Evolutionary conservation across 1,284 basidiomycete species (phyloP), one percentile per base, ranked within the genome.

Genomic region (Bjerkandera adusta): DNA sequence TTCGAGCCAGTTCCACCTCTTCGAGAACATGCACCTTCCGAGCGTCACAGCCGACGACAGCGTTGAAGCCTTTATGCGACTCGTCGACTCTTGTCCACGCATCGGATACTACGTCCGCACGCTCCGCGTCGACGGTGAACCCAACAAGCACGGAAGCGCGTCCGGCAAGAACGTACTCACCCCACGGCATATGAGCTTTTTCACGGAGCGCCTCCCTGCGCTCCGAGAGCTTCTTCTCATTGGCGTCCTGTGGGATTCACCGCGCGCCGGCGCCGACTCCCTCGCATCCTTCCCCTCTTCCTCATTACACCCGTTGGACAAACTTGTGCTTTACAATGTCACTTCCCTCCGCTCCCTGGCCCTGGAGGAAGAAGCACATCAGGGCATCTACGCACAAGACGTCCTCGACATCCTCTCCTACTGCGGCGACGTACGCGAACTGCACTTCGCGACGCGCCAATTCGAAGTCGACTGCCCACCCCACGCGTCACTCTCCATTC

Each of bases 1-100:
- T 13, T 46, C 43, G 18, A 36, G 37, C 16, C 48, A 45, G n/a
- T 45, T 26, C 15, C 43, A 50, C 48, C 43, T 50, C 13, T 36
- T 50, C 15, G 45, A 38, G 33, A 40, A 29, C 21, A 29, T 46
- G 12, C 6, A 20, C 12, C 32, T 43, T 20, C 13, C 25, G 15
- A 32, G 41, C 5, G 41, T 43, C 18, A n/a, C 29, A 29, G 16
- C 39, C 16, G 27, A 30, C n/a, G 5, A 8, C 2, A 32, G 30
- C 4, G 20, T 43, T 20, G 41, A 43, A 5, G 30, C 29, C 12
- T 43, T 43, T 12, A 33, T 43, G 22, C 21, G 30, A 4, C 2
- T n/a, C 4, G 32, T 34, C 20, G 11, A 34, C 21, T 3, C 6
- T 20, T 34, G 30, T 13, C 41, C 41, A n/a, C 41, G 32, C 13